A percentile compares a stretch with the other conserved stretches of the same genome.
phyloP scores from a whole-genome alignment of 441 rosid species.

The Euphorbia celastroides region DNA sequence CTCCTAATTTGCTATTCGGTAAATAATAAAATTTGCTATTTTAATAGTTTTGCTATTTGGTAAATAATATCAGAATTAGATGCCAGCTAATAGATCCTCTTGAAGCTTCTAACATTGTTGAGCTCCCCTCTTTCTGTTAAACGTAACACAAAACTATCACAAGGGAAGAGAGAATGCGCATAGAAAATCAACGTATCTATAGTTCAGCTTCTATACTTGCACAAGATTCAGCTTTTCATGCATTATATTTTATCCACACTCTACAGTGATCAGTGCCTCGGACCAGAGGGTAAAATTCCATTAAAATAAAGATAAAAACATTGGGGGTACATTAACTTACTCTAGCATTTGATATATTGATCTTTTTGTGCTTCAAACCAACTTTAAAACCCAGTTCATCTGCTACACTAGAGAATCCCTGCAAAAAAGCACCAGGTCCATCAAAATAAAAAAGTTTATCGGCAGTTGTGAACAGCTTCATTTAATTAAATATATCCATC shows the following conservation, averaged over 20 bases:
- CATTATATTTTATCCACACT: background rate
- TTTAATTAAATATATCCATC: conserved; percentile 1
- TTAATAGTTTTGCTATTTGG: too few species aligned
- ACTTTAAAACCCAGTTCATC: conserved; percentile 68
- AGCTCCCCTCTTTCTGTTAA: too few species aligned
- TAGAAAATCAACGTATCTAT: background rate
- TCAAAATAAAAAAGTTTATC: conserved; percentile 20
- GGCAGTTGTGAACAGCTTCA: conserved; percentile 8
- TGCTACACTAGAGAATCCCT: conserved; percentile 87
- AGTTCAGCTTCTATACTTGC: background rate
- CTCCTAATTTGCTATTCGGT: too few species aligned
- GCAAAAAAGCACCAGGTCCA: conserved; percentile 24
- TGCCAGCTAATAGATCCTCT: too few species aligned
- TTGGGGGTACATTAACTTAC: conserved; percentile 43
- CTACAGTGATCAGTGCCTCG: background rate
- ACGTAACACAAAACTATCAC: background rate
- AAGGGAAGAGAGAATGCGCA: background rate
- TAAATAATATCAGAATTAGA: too few species aligned
- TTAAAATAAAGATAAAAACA: background rate
- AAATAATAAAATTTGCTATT: too few species aligned
- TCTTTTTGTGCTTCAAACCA: conserved; percentile 90
- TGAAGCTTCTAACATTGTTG: too few species aligned
- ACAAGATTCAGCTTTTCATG: background rate
- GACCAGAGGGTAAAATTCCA: background rate
- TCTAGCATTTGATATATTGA: conserved; percentile 91